Evolutionary conservation across 2,329 filamentous ascomycete genomes (phyloP).

Genomic region (Epichloe sibirici): DNA sequence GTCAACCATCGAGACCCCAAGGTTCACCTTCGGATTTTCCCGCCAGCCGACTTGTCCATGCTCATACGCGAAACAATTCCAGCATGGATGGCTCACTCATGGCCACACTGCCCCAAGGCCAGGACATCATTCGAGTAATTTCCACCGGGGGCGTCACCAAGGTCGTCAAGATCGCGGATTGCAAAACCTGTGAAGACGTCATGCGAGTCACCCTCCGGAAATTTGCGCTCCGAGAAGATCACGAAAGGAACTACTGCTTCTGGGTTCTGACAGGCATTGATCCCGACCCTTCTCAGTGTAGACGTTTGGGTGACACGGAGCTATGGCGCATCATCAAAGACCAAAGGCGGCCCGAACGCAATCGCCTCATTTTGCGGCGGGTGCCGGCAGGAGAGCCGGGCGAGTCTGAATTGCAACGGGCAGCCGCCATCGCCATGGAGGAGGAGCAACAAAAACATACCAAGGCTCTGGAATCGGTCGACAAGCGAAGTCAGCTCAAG

Average conservation of each 20-base stretch:
- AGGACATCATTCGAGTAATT: constrained; percentile 85
- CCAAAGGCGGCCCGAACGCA: constrained; percentile 70
- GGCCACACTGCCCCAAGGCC: constrained; percentile 72
- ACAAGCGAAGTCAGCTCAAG: constrained; percentile 73
- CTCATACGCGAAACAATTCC: constrained; percentile 67
- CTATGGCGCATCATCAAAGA: constrained; percentile 87
- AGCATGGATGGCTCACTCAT: constrained; percentile 80
- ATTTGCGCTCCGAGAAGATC: constrained; percentile 75
- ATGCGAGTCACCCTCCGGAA: constrained; percentile 83
- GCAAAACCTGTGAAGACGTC: constrained; percentile 84
- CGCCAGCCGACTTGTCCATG: constrained; percentile 47
- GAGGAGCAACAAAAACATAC: constrained; percentile 66
- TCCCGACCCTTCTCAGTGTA: constrained; percentile 67
- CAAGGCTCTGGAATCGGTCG: constrained; percentile 49
- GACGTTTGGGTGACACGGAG: constrained; percentile 74
- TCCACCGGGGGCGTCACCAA: constrained; percentile 86
- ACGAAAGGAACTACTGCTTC: constrained; percentile 93
- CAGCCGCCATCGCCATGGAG: constrained; percentile 79
- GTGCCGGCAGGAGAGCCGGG: constrained; percentile 89
- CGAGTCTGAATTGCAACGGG: constrained; percentile 71
- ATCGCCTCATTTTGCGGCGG: constrained; percentile 79
- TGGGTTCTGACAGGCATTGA: constrained; percentile 83
- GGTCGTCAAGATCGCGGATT: constrained; percentile 85
- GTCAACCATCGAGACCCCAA: constrained; percentile 10
- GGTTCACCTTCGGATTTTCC: constrained; percentile 42